A percentile compares a stretch with the other conserved stretches of the same genome.
Evolutionary conservation across 2,329 filamentous ascomycete genomes (phyloP).

Genomic region (Raffaelea deltoideospora): DNA sequence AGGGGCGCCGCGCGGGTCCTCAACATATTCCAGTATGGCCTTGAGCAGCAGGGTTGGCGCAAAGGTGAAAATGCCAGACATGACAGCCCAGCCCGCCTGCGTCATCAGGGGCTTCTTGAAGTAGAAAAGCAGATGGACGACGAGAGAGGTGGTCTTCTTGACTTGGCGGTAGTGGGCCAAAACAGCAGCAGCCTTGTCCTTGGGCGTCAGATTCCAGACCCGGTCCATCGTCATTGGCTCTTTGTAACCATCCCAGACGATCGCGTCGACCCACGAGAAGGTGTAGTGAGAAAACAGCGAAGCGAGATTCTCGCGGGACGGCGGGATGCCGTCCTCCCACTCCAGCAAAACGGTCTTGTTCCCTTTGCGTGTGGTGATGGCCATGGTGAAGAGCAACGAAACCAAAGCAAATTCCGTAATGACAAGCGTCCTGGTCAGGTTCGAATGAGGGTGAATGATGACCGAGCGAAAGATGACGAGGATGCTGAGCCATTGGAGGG

Average conservation of each 20-base stretch:
- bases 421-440: constrained; percentile 45
- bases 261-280: constrained; percentile 79
- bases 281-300: constrained; percentile 79
- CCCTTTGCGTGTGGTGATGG: constrained; percentile 72
- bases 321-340: constrained; percentile 77
- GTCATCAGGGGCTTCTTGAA: constrained; percentile 64
- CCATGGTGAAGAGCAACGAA: constrained; percentile 59
- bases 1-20: constrained; percentile 60
- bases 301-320: constrained; percentile 72
- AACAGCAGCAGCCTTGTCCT: constrained; percentile 73
- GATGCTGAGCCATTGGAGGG: constrained; percentile 63
- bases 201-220: constrained; percentile 83
- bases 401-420: constrained; percentile 62
- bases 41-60: constrained; percentile 81
- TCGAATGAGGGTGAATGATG: constrained; percentile 60
- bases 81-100: constrained; percentile 66
- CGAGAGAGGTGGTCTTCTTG: constrained; percentile 65
- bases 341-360: constrained; percentile 81
- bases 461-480: constrained; percentile 71
- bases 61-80: constrained; percentile 76
- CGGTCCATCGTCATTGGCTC: constrained; percentile 67
- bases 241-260: constrained; percentile 81
- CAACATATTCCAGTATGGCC: constrained; percentile 87
- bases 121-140: constrained; percentile 68
- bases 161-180: constrained; percentile 71